Conservation (phyloP, 1,284 basidiomycete genomes). For the Rhodotorula sp. region DNA sequence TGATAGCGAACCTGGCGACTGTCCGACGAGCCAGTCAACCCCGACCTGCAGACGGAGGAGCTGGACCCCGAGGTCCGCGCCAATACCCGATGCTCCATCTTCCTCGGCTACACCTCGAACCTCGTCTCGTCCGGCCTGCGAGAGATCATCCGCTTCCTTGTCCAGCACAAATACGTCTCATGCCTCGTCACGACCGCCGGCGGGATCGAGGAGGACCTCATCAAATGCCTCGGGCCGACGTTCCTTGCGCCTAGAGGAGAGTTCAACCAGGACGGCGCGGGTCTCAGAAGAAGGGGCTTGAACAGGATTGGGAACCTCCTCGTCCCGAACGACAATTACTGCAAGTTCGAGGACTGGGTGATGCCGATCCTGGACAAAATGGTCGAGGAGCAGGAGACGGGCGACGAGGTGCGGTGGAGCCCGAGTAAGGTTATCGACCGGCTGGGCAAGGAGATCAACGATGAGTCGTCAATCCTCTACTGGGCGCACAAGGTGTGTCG, state of each 20-base stretch:
- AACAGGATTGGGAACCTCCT: slow-evolving; percentile 98
- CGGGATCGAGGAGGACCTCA: slow-evolving; percentile 97
- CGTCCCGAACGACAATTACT: slow-evolving; percentile 98
- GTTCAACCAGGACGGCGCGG: slow-evolving; percentile 87
- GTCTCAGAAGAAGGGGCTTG: slow-evolving; percentile 80
- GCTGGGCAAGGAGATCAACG: slow-evolving; percentile 91
- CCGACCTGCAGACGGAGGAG: slow-evolving; percentile 67
- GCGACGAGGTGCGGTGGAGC: slow-evolving; percentile 61
- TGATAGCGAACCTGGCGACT: slow-evolving; percentile 73
- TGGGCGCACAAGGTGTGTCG: slow-evolving; percentile 93
- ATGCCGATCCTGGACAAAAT: slow-evolving; percentile 88
- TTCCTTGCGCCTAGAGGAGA: slow-evolving; percentile 67
- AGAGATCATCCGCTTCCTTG: slow-evolving; percentile 88
- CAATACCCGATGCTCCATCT: slow-evolving; percentile 75
- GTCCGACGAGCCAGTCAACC: slow-evolving; percentile 69
- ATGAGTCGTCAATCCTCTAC: slow-evolving; percentile 89
- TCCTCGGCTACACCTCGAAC: slow-evolving; percentile 98
- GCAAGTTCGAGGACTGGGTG: slow-evolving; percentile 99
- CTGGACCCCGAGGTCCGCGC: slow-evolving; percentile 61
- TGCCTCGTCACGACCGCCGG: slow-evolving; percentile 96
- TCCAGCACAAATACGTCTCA: slow-evolving; percentile 86
- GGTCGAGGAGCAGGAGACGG: slow-evolving; percentile 76
- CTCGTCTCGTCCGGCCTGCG: slow-evolving; percentile 95
- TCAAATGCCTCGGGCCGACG: slow-evolving; percentile 95
- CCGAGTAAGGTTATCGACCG: slow-evolving; percentile 91